A percentile compares a stretch with the other conserved stretches of the same genome.
Evolutionary conservation across 345 rosid species (phyloP).

Genomic region (Moricandia moricandioides): DNA sequence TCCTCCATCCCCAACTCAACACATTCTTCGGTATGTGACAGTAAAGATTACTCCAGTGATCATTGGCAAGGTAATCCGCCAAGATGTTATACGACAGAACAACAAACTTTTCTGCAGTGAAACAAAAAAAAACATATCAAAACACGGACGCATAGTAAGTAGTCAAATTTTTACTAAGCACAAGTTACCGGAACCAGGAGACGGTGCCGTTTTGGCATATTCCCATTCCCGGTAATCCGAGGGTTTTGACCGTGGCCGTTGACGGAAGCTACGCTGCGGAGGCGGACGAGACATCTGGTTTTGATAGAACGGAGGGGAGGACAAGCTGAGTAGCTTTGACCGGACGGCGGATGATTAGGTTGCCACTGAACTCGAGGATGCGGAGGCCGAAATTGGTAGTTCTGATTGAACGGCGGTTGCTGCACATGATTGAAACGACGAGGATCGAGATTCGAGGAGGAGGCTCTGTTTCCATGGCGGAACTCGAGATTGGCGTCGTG

Average conservation of each 20-base stretch:
- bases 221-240: slow-evolving; percentile 79
- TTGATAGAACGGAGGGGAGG: slow-evolving; percentile 46
- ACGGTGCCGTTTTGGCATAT: slow-evolving; percentile 49
- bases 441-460: slow-evolving; percentile 21
- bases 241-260: slow-evolving; percentile 50
- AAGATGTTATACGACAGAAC: slow-evolving; percentile 83
- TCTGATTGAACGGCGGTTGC: slow-evolving; percentile 34
- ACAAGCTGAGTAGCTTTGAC: slow-evolving; percentile 28
- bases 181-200: slow-evolving; percentile 57
- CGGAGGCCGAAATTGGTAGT: slow-evolving; percentile 14
- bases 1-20: slow-evolving; percentile 84
- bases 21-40: slow-evolving; percentile 72
- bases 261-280: slow-evolving; percentile 40
- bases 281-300: slow-evolving; percentile 46
- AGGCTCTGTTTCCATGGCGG: slow-evolving; percentile 35
- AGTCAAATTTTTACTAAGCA: background rate
- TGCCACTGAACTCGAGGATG: slow-evolving; percentile 33
- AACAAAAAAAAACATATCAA: background rate
- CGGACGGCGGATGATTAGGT: slow-evolving; percentile 28
- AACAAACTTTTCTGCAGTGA: slow-evolving; percentile 63
- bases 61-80: slow-evolving; percentile 86
- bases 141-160: background rate
- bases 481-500: slow-evolving; percentile 44
- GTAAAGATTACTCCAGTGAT: slow-evolving; percentile 75
- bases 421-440: slow-evolving; percentile 5